Evolutionary conservation across 768 basidiomycete genomes (phyloP).

Genomic region (Lentinula detonsa): DNA sequence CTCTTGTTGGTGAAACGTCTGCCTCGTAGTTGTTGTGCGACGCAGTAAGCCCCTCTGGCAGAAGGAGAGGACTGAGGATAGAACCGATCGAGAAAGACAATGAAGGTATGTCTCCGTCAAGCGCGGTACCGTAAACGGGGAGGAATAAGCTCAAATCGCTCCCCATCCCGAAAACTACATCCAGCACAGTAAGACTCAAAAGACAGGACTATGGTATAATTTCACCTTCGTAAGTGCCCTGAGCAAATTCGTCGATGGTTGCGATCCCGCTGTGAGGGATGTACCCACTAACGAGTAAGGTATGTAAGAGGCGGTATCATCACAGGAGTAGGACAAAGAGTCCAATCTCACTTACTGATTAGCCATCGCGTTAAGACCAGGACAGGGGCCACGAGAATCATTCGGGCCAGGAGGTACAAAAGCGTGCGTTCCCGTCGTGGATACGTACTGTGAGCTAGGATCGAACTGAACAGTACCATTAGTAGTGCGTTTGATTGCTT

Average conservation of each 20-base stretch:
- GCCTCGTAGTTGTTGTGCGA: constrained; percentile 12
- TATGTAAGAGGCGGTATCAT: not conserved
- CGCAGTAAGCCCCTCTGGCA: not conserved
- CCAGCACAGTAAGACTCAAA: not conserved
- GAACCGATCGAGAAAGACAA: not conserved
- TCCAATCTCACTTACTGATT: constrained; percentile 12
- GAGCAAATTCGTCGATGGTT: not conserved
- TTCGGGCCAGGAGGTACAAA: not conserved
- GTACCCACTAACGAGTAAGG: not conserved
- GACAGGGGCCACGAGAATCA: constrained; percentile 16
- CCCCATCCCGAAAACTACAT: not conserved
- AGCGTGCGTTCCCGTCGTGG: not conserved
- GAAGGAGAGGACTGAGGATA: not conserved
- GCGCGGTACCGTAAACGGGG: not conserved
- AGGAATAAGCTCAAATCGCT: not conserved
- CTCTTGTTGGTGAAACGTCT: not conserved
- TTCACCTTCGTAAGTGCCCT: not conserved
- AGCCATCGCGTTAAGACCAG: constrained; percentile 22
- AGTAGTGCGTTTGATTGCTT: not conserved
- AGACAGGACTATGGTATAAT: too few species aligned
- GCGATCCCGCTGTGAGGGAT: not conserved
- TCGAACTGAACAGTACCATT: not conserved
- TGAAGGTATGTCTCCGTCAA: not conserved
- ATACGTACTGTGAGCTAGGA: not conserved
- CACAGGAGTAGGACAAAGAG: too few species aligned